phyloP scores from a whole-genome alignment of 495 filamentous ascomycete species.

The Xylaria sp. region DNA sequence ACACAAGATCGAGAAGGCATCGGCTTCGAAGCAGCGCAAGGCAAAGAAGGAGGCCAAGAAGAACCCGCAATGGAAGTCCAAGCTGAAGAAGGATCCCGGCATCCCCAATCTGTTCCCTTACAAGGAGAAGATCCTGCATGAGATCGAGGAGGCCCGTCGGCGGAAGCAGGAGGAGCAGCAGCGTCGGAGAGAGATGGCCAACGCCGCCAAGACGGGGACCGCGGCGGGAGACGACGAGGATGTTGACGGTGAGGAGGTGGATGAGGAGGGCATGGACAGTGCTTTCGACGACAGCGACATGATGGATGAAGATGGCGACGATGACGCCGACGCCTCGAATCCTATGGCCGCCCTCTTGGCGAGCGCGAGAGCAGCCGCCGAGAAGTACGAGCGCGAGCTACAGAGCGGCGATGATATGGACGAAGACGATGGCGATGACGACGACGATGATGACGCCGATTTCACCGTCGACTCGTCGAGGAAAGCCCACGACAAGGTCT shows the following conservation, averaged over 20 bases:
- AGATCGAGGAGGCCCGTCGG: conserved; percentile 88
- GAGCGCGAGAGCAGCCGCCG: conserved; percentile 85
- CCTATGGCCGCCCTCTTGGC: conserved; percentile 95
- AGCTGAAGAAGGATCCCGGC: conserved; percentile 94
- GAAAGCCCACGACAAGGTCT: conserved; percentile 90
- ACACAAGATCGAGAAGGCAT: conserved; percentile 95
- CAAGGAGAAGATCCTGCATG: conserved; percentile 91
- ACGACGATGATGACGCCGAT: conserved; percentile 55
- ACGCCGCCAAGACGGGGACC: conserved; percentile 59
- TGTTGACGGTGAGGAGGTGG: conserved; percentile 53
- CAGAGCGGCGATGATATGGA: conserved; percentile 65
- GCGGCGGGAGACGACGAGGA: conserved; percentile 50
- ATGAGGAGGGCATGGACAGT: conserved; percentile 55
- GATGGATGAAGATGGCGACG: conserved; percentile 61
- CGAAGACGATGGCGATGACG: conserved; percentile 65
- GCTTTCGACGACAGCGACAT: conserved; percentile 45
- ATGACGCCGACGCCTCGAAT: conserved; percentile 62
- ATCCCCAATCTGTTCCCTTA: conserved; percentile 98
- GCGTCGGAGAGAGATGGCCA: conserved; percentile 73
- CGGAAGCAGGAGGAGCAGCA: conserved; percentile 80
- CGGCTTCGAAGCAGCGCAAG: conserved; percentile 89
- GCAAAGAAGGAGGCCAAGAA: conserved; percentile 86
- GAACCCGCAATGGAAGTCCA: conserved; percentile 94
- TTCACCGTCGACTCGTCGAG: conserved; percentile 61
- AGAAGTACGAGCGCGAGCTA: conserved; percentile 74